Evolutionary conservation across 1,139 yeast genomes (phyloP).

Genomic region (Scheffersomyces cryptocercus): DNA sequence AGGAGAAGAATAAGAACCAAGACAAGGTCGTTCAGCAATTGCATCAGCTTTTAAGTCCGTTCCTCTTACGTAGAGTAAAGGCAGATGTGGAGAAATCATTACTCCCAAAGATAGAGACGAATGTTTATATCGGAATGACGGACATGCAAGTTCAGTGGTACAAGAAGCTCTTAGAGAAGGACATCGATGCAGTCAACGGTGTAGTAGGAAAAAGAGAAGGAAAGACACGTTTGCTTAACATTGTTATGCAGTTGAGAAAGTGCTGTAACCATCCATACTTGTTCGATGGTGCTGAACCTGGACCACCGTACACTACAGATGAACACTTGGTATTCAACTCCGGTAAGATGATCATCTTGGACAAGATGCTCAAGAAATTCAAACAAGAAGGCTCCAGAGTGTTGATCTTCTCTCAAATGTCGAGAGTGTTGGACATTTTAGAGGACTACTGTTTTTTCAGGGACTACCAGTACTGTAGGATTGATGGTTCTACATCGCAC

Average conservation of each 20-base stretch:
- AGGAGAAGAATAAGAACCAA: conserved; percentile 52
- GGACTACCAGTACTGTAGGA: conserved; percentile 84
- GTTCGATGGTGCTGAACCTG: conserved; percentile 98
- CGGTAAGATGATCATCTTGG: conserved; percentile 88
- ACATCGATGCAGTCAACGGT: conserved; percentile 95
- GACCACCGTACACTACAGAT: conserved; percentile 96
- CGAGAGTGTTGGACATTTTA: conserved; percentile 82
- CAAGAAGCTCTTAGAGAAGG: conserved; percentile 82
- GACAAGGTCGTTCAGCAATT: conserved; percentile 81
- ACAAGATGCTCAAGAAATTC: conserved; percentile 73
- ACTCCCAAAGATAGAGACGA: conserved; percentile 86
- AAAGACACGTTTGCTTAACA: conserved; percentile 83
- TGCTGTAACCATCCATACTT: conserved; percentile 97
- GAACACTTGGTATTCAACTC: conserved; percentile 87
- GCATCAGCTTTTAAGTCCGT: conserved; percentile 84
- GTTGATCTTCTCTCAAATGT: conserved; percentile 92
- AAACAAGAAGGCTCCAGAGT: conserved; percentile 84
- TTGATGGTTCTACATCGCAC: conserved; percentile 93
- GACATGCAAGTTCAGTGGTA: conserved; percentile 95
- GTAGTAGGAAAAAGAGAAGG: conserved; percentile 87
- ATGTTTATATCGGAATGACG: conserved; percentile 90
- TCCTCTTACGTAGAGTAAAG: conserved; percentile 84
- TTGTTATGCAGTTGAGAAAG: conserved; percentile 94
- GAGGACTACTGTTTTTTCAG: conserved; percentile 91
- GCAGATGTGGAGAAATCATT: conserved; percentile 90